Evolutionary conservation across 176 grass and related monocot species (phyloP).

Genomic region (Coix lacrymajobi): DNA sequence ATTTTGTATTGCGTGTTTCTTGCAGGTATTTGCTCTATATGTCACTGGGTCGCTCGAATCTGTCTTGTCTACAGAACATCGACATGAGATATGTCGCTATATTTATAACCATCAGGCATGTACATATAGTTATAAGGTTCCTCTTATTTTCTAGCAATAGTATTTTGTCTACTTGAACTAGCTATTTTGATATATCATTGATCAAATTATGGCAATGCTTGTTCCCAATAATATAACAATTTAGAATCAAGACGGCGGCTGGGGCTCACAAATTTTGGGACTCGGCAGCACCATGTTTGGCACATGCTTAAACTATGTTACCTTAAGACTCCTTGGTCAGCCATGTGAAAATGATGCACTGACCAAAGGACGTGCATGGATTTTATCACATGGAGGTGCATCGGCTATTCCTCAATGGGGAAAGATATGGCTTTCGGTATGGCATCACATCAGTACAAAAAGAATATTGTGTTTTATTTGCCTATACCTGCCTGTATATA

Average conservation of each 20-base stretch:
- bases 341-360: too few relatives aligned
- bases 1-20: neutral
- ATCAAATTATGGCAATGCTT: neutral
- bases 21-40: slow-evolving; percentile 32
- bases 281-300: too few relatives aligned
- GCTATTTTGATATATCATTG: neutral
- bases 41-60: slow-evolving; percentile 17
- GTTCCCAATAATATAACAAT: neutral
- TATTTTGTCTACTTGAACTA: neutral
- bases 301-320: too few relatives aligned
- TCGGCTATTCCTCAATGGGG: slow-evolving; percentile 24
- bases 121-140: neutral
- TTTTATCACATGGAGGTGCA: slow-evolving; percentile 17
- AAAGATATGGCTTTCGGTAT: neutral
- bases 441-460: neutral
- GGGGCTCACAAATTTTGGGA: neutral
- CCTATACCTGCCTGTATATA: neutral
- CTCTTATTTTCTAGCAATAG: neutral
- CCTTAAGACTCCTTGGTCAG: too few relatives aligned
- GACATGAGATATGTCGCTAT: slow-evolving; percentile 29
- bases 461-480: neutral
- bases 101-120: slow-evolving; percentile 41
- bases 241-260: slow-evolving; percentile 38
- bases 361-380: neutral
- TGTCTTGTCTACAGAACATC: slow-evolving; percentile 19